phyloP scores from a whole-genome alignment of 164 flowering plant genomes.

The Umbellularia californica region DNA sequence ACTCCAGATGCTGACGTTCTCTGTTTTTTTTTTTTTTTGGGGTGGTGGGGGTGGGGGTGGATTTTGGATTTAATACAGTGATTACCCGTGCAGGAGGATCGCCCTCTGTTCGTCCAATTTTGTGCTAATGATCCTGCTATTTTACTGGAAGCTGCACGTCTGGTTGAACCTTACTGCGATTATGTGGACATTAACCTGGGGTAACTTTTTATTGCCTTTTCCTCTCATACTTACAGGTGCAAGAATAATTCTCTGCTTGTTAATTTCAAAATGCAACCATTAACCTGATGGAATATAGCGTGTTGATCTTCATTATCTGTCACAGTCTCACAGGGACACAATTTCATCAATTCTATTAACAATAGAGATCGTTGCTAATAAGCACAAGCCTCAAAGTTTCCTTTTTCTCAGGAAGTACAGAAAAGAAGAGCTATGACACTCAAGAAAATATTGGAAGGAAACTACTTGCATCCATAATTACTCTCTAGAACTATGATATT shows the following conservation, averaged over 20 bases:
- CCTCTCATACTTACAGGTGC: neutral
- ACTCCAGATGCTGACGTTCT: too few species aligned
- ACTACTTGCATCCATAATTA: neutral
- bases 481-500: neutral
- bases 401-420: neutral
- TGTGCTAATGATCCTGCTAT: conserved; percentile 93
- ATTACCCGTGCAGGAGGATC: conserved; percentile 70
- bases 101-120: conserved; percentile 95
- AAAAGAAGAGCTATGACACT: too few species aligned
- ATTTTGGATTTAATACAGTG: neutral
- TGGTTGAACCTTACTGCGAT: conserved; percentile 78
- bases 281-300: neutral
- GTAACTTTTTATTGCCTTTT: conserved; percentile 29
- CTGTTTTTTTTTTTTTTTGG: too few species aligned
- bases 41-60: too few species aligned
- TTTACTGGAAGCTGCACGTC: conserved; percentile 67
- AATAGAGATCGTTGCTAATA: neutral
- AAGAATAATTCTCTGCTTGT: neutral
- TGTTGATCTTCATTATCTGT: neutral
- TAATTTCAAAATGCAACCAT: neutral
- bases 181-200: conserved; percentile 96
- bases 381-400: neutral
- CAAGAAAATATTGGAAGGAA: neutral
- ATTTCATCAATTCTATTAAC: neutral
- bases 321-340: neutral